phyloP scores from a whole-genome alignment of 441 rosid species.

The Kokia cookei region DNA sequence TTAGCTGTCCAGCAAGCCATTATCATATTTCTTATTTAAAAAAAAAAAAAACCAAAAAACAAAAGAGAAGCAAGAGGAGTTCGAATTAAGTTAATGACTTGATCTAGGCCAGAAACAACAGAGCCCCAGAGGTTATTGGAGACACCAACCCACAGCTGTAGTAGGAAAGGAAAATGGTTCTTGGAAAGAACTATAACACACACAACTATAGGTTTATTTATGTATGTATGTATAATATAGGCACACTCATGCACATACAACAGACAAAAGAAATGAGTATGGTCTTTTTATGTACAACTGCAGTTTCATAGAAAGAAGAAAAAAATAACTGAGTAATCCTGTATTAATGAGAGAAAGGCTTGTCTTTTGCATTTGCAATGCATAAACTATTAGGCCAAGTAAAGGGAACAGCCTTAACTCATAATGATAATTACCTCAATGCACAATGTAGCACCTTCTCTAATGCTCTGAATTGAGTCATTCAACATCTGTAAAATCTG shows the following conservation, averaged over 20 bases:
- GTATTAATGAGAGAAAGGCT: neutral
- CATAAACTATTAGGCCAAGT: neutral
- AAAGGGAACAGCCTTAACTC: neutral
- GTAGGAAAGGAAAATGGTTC: no score
- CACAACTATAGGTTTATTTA: neutral
- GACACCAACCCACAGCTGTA: no score
- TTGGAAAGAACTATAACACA: no score
- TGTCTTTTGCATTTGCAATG: neutral
- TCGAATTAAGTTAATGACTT: neutral
- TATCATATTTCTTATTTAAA: neutral
- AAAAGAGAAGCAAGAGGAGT: neutral
- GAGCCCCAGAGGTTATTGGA: neutral
- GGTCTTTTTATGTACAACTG: neutral
- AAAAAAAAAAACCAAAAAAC: neutral
- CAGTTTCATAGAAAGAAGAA: neutral
- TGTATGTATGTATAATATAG: neutral
- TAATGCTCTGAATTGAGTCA: slow-evolving; percentile 75
- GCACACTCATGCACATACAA: neutral
- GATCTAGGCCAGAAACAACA: neutral
- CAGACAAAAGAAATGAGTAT: neutral
- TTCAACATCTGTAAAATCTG: slow-evolving; percentile 91
- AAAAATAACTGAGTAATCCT: neutral
- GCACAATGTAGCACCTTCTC: slow-evolving; percentile 85
- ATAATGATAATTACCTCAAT: slow-evolving; percentile 49
- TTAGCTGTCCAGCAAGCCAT: neutral